Evolutionary conservation across 139 green algal species (phyloP), one percentile per base, ranked within the genome.

Genomic region (Edaphochlamys debaryana): DNA sequence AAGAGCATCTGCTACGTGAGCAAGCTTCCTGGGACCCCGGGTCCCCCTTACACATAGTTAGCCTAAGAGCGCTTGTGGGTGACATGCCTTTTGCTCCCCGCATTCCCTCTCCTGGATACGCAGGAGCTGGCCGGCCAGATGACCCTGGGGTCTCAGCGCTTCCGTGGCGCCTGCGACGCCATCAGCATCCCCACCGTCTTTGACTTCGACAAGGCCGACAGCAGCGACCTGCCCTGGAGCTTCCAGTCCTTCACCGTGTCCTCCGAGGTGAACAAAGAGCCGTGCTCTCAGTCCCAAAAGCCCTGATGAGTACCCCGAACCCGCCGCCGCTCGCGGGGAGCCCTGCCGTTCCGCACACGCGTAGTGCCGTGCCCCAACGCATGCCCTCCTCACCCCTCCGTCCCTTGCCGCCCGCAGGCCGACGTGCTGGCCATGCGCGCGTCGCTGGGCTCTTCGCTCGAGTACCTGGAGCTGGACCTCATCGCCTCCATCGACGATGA

Each of bases 381-480:
- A 30, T 54, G 7, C 48, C 41, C 15, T 42, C 50, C 37, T 22
- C 23, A 13, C 40, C 67, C 23, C 41, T 22, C 40, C 19, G 22
- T 25, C 40, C 40, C 23, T 41, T 19, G 2, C 40, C 41, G 48
- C n/a, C 9, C 36, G 37, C 77, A 92, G 85, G 79, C 32, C 6
- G 91, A 94, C 69, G 74, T 94, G 42, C 62, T 85, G 11, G 54
- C 70, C 4, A 92, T 94, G 87, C 80, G 89, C 27, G 25, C 22
- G 1, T 25, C 34, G 0, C 86, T 94, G 25, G 80, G 52, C 23
- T 8, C 60, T 25, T 38, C 41, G 2, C 77, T 93, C 19, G 71
- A 78, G 15, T 94, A 93, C 70, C 79, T 94, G 74, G 91, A 94
- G 74, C 72, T 72, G 3, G 89, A 93, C 67, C 36, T 91, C 27